Base-by-base conservation (phyloP, 768 basidiomycete genomes). In the Suillus lakei region DNA sequence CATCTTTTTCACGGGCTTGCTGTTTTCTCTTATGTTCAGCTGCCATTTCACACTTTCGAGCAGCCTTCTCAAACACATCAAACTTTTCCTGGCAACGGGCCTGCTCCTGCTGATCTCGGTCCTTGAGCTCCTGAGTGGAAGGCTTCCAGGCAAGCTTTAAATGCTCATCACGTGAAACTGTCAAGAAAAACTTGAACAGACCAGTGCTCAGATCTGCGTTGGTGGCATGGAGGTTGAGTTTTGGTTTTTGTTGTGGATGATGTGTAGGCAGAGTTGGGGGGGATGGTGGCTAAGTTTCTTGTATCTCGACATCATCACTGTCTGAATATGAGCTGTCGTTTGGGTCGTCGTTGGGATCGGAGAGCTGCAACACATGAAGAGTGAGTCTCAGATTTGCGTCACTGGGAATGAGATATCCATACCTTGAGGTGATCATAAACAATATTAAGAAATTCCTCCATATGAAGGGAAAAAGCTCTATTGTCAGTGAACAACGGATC, bases 371-470 rank as follows among this genome's bases (percentile, higher is more conserved):
- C 21, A 16, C 0, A 12, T 38, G 3, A 23, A 12, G 16, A 5
- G 41, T 18, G 5, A 41, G 18, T 41, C 18, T 41, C 4, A n/a
- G 18, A 2, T 6, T 12, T 46, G 12, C 5, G 7, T 48, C 58
- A 3, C 4, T 41, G 21, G 10, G 58, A 9, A 60, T 3, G 9
- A 60, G 26, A 39, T 26, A 3, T 10, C 2, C 12, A 2, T 39
- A 60, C 15, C 28, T 39, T n/a, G 10, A 60, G 58, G 3, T 60
- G 58, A 39, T 60, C 43, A 60, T 60, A 30, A 44, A n/a, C 12
- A 15, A 60, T 16, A 30, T 30, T 7, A 5, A 60, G n/a, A 60
- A 60, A 41, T 13, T 60, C 36, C 7, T 15, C n/a, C 58, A 60
- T 60, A 3, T n/a, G 2, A 15, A 60, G 58, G n/a, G 8, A 44